Conservation (phyloP, 1,139 yeast species). For the Debaryomycetaceae sp. region DNA sequence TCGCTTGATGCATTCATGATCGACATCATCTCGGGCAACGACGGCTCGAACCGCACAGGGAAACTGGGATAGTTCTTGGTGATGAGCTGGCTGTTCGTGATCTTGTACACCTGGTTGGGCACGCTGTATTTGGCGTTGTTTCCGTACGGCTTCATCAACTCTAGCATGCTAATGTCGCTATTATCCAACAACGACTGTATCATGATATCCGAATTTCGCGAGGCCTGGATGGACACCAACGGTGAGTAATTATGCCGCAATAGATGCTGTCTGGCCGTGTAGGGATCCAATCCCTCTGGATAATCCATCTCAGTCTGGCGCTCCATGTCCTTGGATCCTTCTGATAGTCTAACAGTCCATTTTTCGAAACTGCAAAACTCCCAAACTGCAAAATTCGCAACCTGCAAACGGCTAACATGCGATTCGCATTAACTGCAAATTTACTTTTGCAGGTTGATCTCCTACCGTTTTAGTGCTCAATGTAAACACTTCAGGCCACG, state of each 20-base stretch:
- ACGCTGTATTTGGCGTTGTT: constrained; percentile 43
- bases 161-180: constrained; percentile 31
- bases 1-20: constrained; percentile 21
- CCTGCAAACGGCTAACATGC: background rate
- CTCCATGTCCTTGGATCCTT: background rate
- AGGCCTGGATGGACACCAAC: constrained; percentile 50
- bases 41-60: constrained; percentile 43
- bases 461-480: background rate
- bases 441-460: background rate
- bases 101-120: constrained; percentile 34
- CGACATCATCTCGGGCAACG: constrained; percentile 38
- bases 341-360: background rate
- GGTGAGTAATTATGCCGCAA: constrained; percentile 57
- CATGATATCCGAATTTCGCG: constrained; percentile 48
- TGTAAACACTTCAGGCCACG: background rate
- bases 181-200: constrained; percentile 32
- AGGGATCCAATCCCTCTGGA: constrained; percentile 42
- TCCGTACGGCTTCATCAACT: constrained; percentile 41
- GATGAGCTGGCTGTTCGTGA: constrained; percentile 40
- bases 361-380: constrained; percentile 1
- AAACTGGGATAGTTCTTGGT: constrained; percentile 43
- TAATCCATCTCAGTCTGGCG: constrained; percentile 18
- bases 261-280: constrained; percentile 39
- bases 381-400: background rate
- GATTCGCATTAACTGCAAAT: background rate